A percentile compares a stretch with the other conserved stretches of the same genome.
Conservation (phyloP, 129 eudicot species). For the Solidago caesia region DNA sequence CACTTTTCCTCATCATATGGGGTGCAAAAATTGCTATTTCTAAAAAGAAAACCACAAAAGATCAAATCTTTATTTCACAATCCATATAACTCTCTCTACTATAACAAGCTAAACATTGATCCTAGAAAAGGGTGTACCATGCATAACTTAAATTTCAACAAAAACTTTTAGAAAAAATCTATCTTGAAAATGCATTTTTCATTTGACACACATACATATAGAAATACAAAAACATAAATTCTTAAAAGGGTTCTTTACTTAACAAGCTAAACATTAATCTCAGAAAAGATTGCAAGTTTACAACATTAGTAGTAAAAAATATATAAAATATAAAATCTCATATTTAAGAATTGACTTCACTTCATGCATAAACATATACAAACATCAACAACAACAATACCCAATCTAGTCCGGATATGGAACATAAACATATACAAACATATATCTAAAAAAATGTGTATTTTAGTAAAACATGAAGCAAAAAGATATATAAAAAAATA, state of each 20-base stretch:
- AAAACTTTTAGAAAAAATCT: not conserved
- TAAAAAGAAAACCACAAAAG: slow-evolving; percentile 20
- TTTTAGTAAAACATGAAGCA: not conserved
- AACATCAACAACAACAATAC: not conserved
- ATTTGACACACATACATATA: not conserved
- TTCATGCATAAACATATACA: no score
- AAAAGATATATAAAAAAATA: not conserved
- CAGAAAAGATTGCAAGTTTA: no score
- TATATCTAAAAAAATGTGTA: not conserved
- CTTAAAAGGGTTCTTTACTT: not conserved
- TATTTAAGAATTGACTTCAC: not conserved
- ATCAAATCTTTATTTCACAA: slow-evolving; percentile 1
- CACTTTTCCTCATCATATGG: not conserved
- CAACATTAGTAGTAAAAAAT: no score
- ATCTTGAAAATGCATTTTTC: slow-evolving; percentile 7
- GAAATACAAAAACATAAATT: not conserved
- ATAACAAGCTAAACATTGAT: slow-evolving; percentile 27
- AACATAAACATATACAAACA: no score
- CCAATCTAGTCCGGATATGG: no score
- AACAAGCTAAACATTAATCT: no score
- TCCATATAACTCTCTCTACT: slow-evolving; percentile 18
- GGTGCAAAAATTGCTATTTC: not conserved
- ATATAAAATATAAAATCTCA: not conserved
- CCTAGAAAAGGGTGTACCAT: slow-evolving; percentile 21
- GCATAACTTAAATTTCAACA: not conserved